Evolutionary conservation across 192 early-diverging fungal genomes (phyloP), one percentile per base, ranked within the genome.

Genomic region (Backusella psychrophila): DNA sequence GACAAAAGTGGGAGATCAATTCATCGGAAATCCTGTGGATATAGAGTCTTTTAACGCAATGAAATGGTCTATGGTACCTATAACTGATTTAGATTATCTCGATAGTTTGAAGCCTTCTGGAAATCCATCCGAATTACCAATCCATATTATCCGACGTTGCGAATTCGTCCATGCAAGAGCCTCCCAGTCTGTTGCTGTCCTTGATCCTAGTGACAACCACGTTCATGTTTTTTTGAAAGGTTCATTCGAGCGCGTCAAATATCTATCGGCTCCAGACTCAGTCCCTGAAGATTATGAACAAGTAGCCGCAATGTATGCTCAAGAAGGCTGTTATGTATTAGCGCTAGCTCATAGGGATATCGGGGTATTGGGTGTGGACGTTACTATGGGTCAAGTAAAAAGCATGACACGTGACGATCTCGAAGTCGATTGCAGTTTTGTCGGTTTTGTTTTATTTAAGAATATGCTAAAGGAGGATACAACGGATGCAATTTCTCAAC

Each of bases 401-500:
- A 26, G 17, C 3, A 79, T 76, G 82, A 65, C 82, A n/a, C 89
- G 93, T 42, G 88, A 89, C 12, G 83, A 87, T 14, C 69, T 94
- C 68, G 94, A 94, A 78, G 26, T 77, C 12, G 87, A 82, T 8
- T 85, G 85, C 44, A 69, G 75, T 15, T 82, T 90, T 67, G 70
- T 85, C 4, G 92, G 91, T 5, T 87, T 95, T 68, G 79, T 93
- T 8, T 76, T 94, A 77, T 94, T 95, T 77, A 81, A 91, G 29
- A 95, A 95, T 84, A 87, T 86, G 83, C 83, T 95, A 34, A 94
- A 94, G 79, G 80, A 80, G 3, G 92, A 94, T 82, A 93, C 94
- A 6, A 70, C 77, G 1, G 85, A 85, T 14, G 91, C 91, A 14
- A 87, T 96, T 53, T 79, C 85, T 6, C 87, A 91, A 66, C 85